Percentiles rank a stretch among this genome's conserved stretches.
These are phyloP conservation scores for Sugiyamaella chiloensis DNA, from an alignment of 805 yeast species.

Conservation along the genomic window DNA sequence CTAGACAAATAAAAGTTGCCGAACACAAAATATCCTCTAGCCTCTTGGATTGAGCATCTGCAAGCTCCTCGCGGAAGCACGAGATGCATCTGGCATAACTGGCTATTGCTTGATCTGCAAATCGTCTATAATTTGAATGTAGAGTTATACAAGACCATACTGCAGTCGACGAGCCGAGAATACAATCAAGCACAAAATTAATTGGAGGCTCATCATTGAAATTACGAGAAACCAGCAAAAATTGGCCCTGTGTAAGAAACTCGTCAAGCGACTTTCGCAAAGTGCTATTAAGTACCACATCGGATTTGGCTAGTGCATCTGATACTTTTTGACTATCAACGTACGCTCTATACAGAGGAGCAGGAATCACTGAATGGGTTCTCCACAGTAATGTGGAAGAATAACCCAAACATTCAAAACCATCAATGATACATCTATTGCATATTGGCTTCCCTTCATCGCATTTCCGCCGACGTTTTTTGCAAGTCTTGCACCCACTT, in stretches of 20 bases:
- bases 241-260: background rate
- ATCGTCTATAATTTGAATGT: background rate
- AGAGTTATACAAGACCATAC: background rate
- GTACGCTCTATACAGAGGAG: background rate
- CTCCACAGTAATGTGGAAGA: background rate
- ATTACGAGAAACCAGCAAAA: background rate
- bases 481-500: slow-evolving; percentile 7
- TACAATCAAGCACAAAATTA: background rate
- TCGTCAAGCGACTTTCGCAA: background rate
- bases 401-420: slow-evolving; percentile 3
- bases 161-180: background rate
- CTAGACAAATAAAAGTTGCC: background rate
- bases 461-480: slow-evolving; percentile 5
- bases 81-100: background rate
- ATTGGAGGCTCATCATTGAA: background rate
- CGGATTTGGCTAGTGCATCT: background rate
- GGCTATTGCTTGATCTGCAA: background rate
- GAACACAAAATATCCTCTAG: background rate
- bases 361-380: background rate
- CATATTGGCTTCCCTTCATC: slow-evolving; percentile 3
- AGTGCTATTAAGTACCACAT: background rate
- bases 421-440: background rate
- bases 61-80: background rate
- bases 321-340: background rate
- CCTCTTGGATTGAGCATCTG: background rate